Evolutionary conservation across 2,329 filamentous ascomycete genomes (phyloP).

Genomic region (Dactylellina haptotyla): DNA sequence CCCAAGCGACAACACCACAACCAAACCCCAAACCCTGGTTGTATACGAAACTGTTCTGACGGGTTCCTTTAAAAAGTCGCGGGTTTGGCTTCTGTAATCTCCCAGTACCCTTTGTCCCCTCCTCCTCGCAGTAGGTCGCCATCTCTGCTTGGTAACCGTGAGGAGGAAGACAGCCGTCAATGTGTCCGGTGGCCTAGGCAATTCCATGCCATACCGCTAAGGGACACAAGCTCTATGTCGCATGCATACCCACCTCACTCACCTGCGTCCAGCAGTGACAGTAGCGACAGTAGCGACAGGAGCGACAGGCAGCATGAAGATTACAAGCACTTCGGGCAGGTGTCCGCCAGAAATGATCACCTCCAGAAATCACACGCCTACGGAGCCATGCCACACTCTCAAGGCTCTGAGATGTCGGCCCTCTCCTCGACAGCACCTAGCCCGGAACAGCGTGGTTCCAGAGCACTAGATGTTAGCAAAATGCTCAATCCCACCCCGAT

Average conservation of each 20-base stretch:
- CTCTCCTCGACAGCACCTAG: slow-evolving; percentile 55
- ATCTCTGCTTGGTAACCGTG: slow-evolving; percentile 57
- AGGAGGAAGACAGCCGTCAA: slow-evolving; percentile 58
- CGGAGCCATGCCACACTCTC: slow-evolving; percentile 31
- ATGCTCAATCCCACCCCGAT: slow-evolving; percentile 58
- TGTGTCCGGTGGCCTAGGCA: slow-evolving; percentile 56
- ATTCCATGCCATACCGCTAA: slow-evolving; percentile 56
- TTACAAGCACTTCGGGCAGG: slow-evolving; percentile 13
- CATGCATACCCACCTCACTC: slow-evolving; percentile 56
- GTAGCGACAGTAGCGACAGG: slow-evolving; percentile 39
- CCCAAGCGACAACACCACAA: slow-evolving; percentile 37
- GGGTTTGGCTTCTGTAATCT: slow-evolving; percentile 54
- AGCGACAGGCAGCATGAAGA: slow-evolving; percentile 43
- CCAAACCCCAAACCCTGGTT: slow-evolving; percentile 33
- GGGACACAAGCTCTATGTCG: slow-evolving; percentile 58
- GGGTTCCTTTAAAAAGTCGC: slow-evolving; percentile 45
- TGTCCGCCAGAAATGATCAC: slow-evolving; percentile 17
- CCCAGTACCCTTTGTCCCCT: slow-evolving; percentile 56
- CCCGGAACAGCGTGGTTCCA: slow-evolving; percentile 56
- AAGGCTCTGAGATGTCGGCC: slow-evolving; percentile 54
- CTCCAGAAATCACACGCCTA: slow-evolving; percentile 24
- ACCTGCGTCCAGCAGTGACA: slow-evolving; percentile 47
- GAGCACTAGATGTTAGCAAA: slow-evolving; percentile 56
- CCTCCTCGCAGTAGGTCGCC: slow-evolving; percentile 58
- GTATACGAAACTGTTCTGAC: slow-evolving; percentile 31